Evolutionary conservation across 2,329 filamentous ascomycete species (phyloP).

Genomic region (Botryotinia globosa): DNA sequence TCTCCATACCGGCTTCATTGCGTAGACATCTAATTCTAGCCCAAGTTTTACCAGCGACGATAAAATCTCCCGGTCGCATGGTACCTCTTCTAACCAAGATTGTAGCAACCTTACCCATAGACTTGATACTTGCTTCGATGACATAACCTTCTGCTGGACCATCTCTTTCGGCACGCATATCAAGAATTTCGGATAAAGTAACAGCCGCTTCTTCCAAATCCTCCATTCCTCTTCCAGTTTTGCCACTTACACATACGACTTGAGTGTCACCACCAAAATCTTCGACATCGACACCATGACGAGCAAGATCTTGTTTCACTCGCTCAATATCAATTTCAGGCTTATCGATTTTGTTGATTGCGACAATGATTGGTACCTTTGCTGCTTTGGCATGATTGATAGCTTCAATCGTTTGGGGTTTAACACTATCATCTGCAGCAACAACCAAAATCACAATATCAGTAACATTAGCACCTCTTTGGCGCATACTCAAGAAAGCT

Average conservation of each 20-base stretch:
- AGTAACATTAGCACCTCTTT: constrained; percentile 91
- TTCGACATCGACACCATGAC: constrained; percentile 85
- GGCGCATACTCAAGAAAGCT: constrained; percentile 92
- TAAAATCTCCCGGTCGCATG: constrained; percentile 71
- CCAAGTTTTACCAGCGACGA: constrained; percentile 88
- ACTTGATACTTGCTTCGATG: constrained; percentile 85
- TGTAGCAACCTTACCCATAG: constrained; percentile 79
- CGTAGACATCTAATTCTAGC: constrained; percentile 78
- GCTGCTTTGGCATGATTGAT: constrained; percentile 88
- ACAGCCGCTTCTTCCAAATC: constrained; percentile 89
- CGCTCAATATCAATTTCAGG: constrained; percentile 74
- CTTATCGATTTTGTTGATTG: constrained; percentile 97
- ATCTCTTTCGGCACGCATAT: constrained; percentile 76
- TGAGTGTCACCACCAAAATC: constrained; percentile 95
- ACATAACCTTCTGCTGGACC: constrained; percentile 89
- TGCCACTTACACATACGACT: constrained; percentile 85
- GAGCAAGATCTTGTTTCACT: constrained; percentile 83
- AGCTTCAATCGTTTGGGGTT: constrained; percentile 93
- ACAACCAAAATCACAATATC: constrained; percentile 96
- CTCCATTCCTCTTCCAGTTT: constrained; percentile 87
- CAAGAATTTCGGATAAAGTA: constrained; percentile 82
- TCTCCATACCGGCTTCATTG: constrained; percentile 75
- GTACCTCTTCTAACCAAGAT: constrained; percentile 87
- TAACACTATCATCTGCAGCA: constrained; percentile 94
- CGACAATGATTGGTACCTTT: constrained; percentile 92